Evolutionary conservation across 2,329 filamentous ascomycete genomes (phyloP), one percentile per base, ranked within the genome.

Genomic region (Penicillium sp.): DNA sequence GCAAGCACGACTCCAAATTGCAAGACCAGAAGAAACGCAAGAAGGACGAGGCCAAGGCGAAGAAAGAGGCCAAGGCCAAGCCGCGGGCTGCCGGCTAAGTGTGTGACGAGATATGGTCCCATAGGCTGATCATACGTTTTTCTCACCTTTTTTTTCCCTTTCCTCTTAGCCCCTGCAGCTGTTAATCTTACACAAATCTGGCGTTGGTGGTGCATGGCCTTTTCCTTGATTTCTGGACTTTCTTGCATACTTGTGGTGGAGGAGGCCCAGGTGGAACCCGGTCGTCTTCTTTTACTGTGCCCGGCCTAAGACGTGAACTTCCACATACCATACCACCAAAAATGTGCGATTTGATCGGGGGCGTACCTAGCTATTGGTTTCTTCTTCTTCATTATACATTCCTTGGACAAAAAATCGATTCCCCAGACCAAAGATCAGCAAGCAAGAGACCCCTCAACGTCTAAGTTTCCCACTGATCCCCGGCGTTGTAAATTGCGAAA

Each of bases 1-100:
- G 94, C 62, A 99, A 97, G 79, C 82, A 94, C 34, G 93, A 97
- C 47, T 89, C 92, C 76, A 95, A 95, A 78, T 80, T 90, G 29
- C 91, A 92, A 65, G 88, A 91, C 63, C 91, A 90, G 75, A 96
- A 93, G 79, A 97, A 97, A 82, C 95, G 92, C 77, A 81, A 88
- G 62, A 99, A 96, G 82, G 85, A 89, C 58, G 90, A 95, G 52
- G 92, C 93, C 67, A 96, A 96, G 79, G 90, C 92, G 60, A 99
- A 97, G 83, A 92, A 92, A 61, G 89, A 89, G 59, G 83, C 85
- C 21, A 99, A 96, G 77, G 81, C 87, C 6, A 96, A 93, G 77
- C 92, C 93, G 13, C 85, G 89, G 57, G 87, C 85, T 21, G 78
- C 82, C 24, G 75, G 71, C 16, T 83, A 63, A 39, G 41, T 38